These are phyloP conservation scores for Dothidotthia symphoricarpi DNA, from an alignment of 2,329 filamentous ascomycete species.

Conservation along the genomic window DNA sequence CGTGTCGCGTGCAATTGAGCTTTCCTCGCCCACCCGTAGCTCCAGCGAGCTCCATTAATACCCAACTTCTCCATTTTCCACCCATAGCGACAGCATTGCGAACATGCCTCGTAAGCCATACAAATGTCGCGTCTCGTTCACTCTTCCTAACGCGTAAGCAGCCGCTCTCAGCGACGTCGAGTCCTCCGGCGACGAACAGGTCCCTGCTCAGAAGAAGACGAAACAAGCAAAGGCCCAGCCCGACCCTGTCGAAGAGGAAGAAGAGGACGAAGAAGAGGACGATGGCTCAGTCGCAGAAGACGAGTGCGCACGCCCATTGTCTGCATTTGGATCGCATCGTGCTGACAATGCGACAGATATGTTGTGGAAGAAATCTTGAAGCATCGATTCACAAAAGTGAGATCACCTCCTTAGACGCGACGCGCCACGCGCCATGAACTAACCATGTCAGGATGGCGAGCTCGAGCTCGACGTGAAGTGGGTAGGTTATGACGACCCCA, in stretches of 20 bases:
- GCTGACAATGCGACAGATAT: constrained; percentile 53
- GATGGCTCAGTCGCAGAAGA: constrained; percentile 30
- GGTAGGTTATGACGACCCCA: constrained; percentile 70
- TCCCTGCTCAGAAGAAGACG: constrained; percentile 26
- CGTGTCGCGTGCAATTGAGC: constrained; percentile 12
- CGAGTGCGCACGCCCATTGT: constrained; percentile 42
- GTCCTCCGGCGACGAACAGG: constrained; percentile 32
- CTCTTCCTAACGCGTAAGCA: constrained; percentile 11
- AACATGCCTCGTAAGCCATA: constrained; percentile 39
- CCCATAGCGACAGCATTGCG: constrained; percentile 11
- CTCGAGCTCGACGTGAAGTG: constrained; percentile 71
- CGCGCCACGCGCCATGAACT: constrained; percentile 4
- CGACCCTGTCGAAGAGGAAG: constrained; percentile 14
- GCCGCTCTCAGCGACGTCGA: constrained; percentile 45
- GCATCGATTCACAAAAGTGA: constrained; percentile 54
- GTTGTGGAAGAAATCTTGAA: constrained; percentile 71
- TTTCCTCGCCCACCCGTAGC: constrained; percentile 1
- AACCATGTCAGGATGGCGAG: constrained; percentile 14
- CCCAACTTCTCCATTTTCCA: background rate
- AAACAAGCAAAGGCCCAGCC: constrained; percentile 12
- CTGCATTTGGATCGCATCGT: constrained; percentile 1
- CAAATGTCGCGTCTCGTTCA: constrained; percentile 17
- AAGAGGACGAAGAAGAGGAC: constrained; percentile 33
- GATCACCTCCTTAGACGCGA: constrained; percentile 24
- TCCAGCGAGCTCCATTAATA: constrained; percentile 3